phyloP scores from a whole-genome alignment of 306 rosid species.

The Betula pendula region DNA sequence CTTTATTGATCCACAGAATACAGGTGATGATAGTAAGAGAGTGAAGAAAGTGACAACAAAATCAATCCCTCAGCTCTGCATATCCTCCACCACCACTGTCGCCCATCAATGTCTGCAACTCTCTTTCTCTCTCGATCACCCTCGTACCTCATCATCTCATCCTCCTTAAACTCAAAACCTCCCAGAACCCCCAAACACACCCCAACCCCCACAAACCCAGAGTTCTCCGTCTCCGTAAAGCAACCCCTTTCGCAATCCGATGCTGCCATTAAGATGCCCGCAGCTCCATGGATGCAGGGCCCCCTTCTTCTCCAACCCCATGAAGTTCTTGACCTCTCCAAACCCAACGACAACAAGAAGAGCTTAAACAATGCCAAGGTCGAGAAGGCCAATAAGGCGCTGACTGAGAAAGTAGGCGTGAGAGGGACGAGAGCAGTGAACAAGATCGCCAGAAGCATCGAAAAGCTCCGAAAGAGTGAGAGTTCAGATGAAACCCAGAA shows the following conservation, averaged over 20 bases:
- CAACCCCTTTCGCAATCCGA: slow-evolving; percentile 31
- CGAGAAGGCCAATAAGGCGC: slow-evolving; percentile 28
- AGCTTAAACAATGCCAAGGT: slow-evolving; percentile 10
- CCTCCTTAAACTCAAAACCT: slow-evolving; percentile 38
- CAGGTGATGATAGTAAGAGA: not conserved
- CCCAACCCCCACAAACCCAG: slow-evolving; percentile 13
- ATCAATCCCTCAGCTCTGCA: not conserved
- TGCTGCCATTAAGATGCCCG: slow-evolving; percentile 47
- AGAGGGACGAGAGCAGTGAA: slow-evolving; percentile 55
- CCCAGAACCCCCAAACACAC: slow-evolving; percentile 27
- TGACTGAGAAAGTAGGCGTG: slow-evolving; percentile 42
- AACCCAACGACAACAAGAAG: slow-evolving; percentile 29
- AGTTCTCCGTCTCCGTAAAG: slow-evolving; percentile 5
- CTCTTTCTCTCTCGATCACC: slow-evolving; percentile 17
- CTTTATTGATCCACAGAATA: not conserved
- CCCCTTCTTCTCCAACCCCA: slow-evolving; percentile 62
- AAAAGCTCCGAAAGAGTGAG: slow-evolving; percentile 37
- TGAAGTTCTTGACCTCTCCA: slow-evolving; percentile 46
- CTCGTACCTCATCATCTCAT: slow-evolving; percentile 34
- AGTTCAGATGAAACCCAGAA: slow-evolving; percentile 29
- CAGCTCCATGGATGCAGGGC: slow-evolving; percentile 81
- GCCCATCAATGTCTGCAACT: slow-evolving; percentile 29
- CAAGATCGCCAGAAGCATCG: slow-evolving; percentile 52
- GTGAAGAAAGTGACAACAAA: not conserved
- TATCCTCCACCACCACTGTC: not conserved